Evolutionary conservation across 345 rosid species (phyloP).

Genomic region (Arabidopsis arenosa): DNA sequence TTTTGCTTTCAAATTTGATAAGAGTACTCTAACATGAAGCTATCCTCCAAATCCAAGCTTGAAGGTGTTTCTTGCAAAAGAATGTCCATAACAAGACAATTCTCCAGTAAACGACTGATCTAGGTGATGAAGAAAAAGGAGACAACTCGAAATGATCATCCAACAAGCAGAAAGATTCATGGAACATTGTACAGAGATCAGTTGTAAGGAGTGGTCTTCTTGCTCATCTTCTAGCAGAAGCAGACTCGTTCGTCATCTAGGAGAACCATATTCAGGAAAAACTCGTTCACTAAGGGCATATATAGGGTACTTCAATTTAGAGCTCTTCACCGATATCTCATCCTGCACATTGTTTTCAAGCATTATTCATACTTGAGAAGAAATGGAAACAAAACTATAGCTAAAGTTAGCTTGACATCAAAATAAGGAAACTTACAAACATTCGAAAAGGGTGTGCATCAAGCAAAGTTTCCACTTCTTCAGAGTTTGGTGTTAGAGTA

Average conservation of each 20-base stretch:
- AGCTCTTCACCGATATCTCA: constrained; percentile 1
- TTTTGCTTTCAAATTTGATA: background rate
- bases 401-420: background rate
- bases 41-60: background rate
- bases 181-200: background rate
- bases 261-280: background rate
- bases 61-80: background rate
- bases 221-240: background rate
- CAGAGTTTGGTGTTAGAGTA: background rate
- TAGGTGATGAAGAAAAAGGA: background rate
- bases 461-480: background rate
- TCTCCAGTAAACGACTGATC: background rate
- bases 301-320: background rate
- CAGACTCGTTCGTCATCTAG: background rate
- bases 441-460: background rate
- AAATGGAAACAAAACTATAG: background rate
- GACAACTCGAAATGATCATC: background rate
- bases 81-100: background rate
- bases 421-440: background rate
- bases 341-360: background rate
- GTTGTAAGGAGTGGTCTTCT: background rate
- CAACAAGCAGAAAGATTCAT: background rate
- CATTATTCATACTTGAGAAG: background rate
- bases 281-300: background rate
- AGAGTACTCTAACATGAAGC: background rate